Percentiles rank a stretch among this genome's conserved stretches.
phyloP scores from a whole-genome alignment of 129 eudicot species.

The Pulicaria dysenterica region DNA sequence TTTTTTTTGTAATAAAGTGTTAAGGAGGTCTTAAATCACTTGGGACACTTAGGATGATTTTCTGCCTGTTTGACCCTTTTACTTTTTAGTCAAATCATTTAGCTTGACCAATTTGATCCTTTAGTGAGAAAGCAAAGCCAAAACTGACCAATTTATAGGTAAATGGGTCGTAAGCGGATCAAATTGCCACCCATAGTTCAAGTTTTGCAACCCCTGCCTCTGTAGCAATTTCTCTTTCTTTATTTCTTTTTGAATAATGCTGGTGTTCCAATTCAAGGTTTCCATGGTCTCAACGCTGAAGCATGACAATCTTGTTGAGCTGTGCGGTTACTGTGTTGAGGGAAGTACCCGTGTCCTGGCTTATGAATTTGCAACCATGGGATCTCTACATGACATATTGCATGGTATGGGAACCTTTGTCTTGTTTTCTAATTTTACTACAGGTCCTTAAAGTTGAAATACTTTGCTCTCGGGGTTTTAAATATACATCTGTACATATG shows the following conservation, averaged over 20 bases:
- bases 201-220: too few relatives aligned
- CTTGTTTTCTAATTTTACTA: not conserved
- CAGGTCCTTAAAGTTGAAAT: conserved; percentile 4
- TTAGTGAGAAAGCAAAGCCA: not conserved
- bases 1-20: too few relatives aligned
- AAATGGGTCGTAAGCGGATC: not conserved
- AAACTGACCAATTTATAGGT: not conserved
- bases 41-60: not conserved
- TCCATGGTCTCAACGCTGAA: conserved; percentile 73
- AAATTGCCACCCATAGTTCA: too few relatives aligned
- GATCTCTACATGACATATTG: conserved; percentile 79
- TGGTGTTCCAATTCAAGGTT: conserved; percentile 41
- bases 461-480: not conserved
- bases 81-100: not conserved
- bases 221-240: too few relatives aligned
- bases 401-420: conserved; percentile 45
- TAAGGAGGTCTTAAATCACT: too few relatives aligned
- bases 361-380: conserved; percentile 87
- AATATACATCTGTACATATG: not conserved
- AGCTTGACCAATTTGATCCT: too few relatives aligned
- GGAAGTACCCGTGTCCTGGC: conserved; percentile 72
- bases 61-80: not conserved
- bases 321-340: conserved; percentile 76
- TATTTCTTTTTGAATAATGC: not conserved
- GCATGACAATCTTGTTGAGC: conserved; percentile 73